Conservation (phyloP, 1,284 basidiomycete genomes). For the Cutaneotrichosporon sp. region DNA sequence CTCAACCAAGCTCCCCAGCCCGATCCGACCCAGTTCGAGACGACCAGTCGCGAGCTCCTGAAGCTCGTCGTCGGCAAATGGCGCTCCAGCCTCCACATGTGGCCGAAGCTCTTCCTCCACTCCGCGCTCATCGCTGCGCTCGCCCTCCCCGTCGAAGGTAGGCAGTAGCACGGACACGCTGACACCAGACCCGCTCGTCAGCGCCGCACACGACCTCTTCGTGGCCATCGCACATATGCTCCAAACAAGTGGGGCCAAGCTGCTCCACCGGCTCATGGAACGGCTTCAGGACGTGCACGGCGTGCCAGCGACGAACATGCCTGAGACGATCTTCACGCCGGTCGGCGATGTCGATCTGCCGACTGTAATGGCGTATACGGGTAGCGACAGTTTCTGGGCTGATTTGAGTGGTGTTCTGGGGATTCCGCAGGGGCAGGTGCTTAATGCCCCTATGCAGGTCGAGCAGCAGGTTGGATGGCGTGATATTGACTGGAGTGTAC, state of each 20-base stretch:
- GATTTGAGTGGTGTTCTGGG: slow-evolving; percentile 13
- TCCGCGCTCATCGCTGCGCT: slow-evolving; percentile 14
- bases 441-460: background rate
- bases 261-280: slow-evolving; percentile 11
- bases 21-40: slow-evolving; percentile 3
- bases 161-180: background rate
- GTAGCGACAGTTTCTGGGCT: slow-evolving; percentile 13
- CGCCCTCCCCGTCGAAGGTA: slow-evolving; percentile 9
- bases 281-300: slow-evolving; percentile 1
- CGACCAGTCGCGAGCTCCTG: slow-evolving; percentile 13
- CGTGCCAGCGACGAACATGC: background rate
- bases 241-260: slow-evolving; percentile 11
- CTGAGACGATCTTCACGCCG: background rate
- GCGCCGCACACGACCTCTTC: slow-evolving; percentile 8
- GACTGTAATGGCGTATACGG: slow-evolving; percentile 16
- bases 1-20: slow-evolving; percentile 9
- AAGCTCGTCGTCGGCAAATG: slow-evolving; percentile 13
- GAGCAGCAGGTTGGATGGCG: background rate
- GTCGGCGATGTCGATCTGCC: slow-evolving; percentile 8
- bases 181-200: slow-evolving; percentile 7
- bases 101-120: slow-evolving; percentile 21
- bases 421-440: background rate
- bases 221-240: slow-evolving; percentile 8
- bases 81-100: slow-evolving; percentile 14
- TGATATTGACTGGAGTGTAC: background rate